Conservation (phyloP, 2,329 filamentous ascomycete species). For the Tolypocladium guangdongense region DNA sequence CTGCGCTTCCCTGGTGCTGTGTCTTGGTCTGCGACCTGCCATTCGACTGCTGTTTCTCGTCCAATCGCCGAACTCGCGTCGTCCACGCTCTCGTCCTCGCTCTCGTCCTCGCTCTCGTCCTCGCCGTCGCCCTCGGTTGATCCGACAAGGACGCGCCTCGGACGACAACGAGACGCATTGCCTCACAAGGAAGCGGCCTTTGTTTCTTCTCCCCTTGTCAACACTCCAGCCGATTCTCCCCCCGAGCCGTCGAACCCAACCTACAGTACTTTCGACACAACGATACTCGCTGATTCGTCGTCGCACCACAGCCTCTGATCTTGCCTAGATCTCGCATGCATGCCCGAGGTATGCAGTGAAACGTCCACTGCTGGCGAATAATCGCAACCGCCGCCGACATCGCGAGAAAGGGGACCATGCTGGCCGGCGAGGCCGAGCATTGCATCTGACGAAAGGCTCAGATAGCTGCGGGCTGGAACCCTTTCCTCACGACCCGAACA, state of each 20-base stretch:
- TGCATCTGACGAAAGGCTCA: background rate
- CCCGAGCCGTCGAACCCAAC: background rate
- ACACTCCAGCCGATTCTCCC: background rate
- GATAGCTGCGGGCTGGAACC: background rate
- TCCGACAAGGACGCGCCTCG: background rate
- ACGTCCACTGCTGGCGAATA: background rate
- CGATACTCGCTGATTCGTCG: background rate
- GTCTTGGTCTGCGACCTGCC: background rate
- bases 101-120: no score
- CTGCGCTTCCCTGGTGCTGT: background rate
- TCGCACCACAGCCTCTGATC: background rate
- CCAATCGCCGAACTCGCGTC: background rate
- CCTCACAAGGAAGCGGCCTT: background rate
- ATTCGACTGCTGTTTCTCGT: background rate
- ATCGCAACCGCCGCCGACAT: background rate
- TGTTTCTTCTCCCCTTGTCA: background rate
- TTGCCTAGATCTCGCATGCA: background rate
- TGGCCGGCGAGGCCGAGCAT: background rate
- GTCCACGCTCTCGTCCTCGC: no score
- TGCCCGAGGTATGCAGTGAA: background rate
- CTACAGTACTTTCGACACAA: background rate
- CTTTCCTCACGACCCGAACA: background rate
- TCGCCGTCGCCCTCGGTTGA: background rate
- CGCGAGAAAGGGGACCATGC: background rate
- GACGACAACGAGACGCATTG: background rate